A percentile compares a stretch with the other conserved stretches of the same genome.
Evolutionary conservation across 257 asterid genomes (phyloP).

Genomic region (Fraxinus quadrangulata): DNA sequence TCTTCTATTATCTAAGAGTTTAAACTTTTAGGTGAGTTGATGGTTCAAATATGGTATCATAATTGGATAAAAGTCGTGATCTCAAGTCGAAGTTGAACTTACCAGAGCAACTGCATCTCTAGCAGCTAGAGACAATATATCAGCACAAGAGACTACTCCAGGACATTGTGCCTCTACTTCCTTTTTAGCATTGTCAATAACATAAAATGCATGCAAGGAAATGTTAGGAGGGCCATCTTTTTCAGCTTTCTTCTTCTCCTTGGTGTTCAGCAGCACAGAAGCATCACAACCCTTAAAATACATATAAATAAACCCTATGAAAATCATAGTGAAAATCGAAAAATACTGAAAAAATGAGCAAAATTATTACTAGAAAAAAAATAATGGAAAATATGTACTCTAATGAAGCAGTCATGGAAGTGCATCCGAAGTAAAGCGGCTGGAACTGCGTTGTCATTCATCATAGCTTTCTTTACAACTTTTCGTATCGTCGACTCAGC

Average conservation of each 20-base stretch:
- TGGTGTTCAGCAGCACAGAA: constrained; percentile 68
- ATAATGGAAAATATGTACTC: constrained; percentile 39
- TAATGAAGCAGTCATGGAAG: constrained; percentile 84
- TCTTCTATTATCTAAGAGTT: too few species aligned
- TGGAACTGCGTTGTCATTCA: constrained; percentile 71
- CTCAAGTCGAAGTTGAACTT: constrained; percentile 24
- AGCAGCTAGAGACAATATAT: constrained; percentile 78
- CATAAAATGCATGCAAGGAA: constrained; percentile 82
- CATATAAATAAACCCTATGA: not conserved
- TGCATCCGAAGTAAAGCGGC: constrained; percentile 87
- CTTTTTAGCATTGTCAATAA: constrained; percentile 65
- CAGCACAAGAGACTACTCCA: constrained; percentile 88
- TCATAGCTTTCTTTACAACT: constrained; percentile 56
- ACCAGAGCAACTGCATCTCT: constrained; percentile 79
- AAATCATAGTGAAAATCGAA: not conserved
- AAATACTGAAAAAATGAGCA: not conserved
- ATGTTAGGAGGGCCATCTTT: constrained; percentile 82
- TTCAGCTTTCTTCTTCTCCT: constrained; percentile 50
- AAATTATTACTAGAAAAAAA: not conserved
- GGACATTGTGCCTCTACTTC: constrained; percentile 68
- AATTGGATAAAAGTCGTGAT: too few species aligned
- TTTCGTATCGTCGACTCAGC: constrained; percentile 46
- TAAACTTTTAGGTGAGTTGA: too few species aligned
- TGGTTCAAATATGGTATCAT: too few species aligned
- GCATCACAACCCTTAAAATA: constrained; percentile 79